These are phyloP conservation scores for Hypoxylon intermedium DNA, from an alignment of 495 filamentous ascomycete genomes.

Conservation along the genomic window DNA sequence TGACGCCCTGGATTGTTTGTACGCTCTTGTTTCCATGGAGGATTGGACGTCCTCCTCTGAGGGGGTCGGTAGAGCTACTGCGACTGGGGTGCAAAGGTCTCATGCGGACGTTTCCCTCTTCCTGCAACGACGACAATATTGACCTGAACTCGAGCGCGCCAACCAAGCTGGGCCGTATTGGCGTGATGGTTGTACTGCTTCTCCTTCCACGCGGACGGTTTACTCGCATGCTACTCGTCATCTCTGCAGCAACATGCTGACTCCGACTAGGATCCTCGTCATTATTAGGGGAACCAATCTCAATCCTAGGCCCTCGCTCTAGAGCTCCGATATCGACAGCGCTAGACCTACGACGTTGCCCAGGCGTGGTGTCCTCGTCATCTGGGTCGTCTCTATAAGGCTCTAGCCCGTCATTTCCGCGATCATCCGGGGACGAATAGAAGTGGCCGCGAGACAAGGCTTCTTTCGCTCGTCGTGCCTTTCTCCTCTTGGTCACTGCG, in stretches of 20 bases:
- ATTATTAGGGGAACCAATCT: conserved; percentile 58
- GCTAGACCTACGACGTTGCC: conserved; percentile 58
- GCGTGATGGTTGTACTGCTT: conserved; percentile 75
- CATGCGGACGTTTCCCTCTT: conserved; percentile 73
- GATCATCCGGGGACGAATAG: conserved; percentile 59
- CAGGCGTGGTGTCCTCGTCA: conserved; percentile 70
- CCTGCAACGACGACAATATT: conserved; percentile 81
- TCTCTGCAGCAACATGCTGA: conserved; percentile 76
- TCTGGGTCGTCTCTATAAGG: conserved; percentile 69
- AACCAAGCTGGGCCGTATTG: conserved; percentile 90
- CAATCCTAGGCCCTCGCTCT: conserved; percentile 65
- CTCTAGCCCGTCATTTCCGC: conserved; percentile 66
- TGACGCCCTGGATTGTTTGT: conserved; percentile 22
- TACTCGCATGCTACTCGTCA: conserved; percentile 92
- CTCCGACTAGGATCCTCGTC: conserved; percentile 78
- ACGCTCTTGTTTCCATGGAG: conserved; percentile 11
- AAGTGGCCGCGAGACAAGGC: conserved; percentile 76
- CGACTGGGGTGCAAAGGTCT: conserved; percentile 68
- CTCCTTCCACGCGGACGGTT: conserved; percentile 72
- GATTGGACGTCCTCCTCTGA: conserved; percentile 13
- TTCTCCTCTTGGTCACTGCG: conserved; percentile 73
- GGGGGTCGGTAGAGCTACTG: conserved; percentile 73
- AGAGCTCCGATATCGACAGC: conserved; percentile 73
- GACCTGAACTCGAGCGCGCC: conserved; percentile 94
- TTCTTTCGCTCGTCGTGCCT: conserved; percentile 66